phyloP scores from a whole-genome alignment of 192 early-diverging fungal genomes.

The Phycomyces blakesleeanus region DNA sequence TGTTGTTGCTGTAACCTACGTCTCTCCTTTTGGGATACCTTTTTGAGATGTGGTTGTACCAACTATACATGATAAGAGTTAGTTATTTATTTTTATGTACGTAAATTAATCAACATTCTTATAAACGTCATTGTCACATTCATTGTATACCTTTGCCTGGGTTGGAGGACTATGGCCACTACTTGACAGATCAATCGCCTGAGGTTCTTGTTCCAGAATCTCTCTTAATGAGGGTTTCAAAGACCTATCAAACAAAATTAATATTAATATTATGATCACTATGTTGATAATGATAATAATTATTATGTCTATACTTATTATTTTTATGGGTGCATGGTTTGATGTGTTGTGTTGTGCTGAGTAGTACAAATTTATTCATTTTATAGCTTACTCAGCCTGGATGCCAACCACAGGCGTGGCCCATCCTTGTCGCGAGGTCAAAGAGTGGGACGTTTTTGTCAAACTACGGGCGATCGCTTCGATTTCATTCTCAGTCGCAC shows the following conservation, averaged over 20 bases:
- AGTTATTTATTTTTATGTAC: too few species aligned
- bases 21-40: constrained; percentile 29
- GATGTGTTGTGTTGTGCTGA: background rate
- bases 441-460: background rate
- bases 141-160: background rate
- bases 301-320: too few species aligned
- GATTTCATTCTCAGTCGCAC: background rate
- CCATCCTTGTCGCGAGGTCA: background rate
- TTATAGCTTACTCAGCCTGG: background rate
- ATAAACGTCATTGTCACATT: background rate
- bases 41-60: constrained; percentile 11
- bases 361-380: background rate
- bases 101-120: background rate
- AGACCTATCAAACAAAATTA: background rate
- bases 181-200: background rate
- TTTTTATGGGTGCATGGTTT: too few species aligned
- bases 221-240: constrained; percentile 36
- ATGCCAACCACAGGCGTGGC: background rate
- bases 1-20: constrained; percentile 21
- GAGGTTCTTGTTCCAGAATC: constrained; percentile 38
- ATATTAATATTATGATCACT: too few species aligned
- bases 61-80: background rate
- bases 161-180: background rate
- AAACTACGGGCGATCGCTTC: background rate
- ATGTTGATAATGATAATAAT: too few species aligned